Percentiles rank a stretch among this genome's conserved stretches.
phyloP scores from a whole-genome alignment of 1,284 basidiomycete genomes.

The Marasmius fiardii region DNA sequence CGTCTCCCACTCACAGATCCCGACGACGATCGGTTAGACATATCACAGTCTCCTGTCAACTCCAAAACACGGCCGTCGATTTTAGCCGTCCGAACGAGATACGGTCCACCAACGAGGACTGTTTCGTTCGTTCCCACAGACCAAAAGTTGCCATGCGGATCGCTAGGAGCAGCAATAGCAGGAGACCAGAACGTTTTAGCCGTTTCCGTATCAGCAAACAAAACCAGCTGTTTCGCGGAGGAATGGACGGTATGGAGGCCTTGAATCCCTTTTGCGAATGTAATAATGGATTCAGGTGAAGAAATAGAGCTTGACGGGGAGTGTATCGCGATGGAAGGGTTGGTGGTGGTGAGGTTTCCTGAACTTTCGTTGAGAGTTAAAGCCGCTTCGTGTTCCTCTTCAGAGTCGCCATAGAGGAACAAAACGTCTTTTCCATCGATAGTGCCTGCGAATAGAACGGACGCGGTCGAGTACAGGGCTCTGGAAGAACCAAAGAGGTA shows the following conservation, averaged over 20 bases:
- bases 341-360: slow-evolving; percentile 29
- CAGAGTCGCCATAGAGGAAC: slow-evolving; percentile 60
- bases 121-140: slow-evolving; percentile 46
- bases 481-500: slow-evolving; percentile 59
- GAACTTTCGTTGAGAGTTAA: slow-evolving; percentile 45
- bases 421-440: slow-evolving; percentile 68
- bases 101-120: slow-evolving; percentile 52
- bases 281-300: slow-evolving; percentile 28
- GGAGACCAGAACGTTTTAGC: slow-evolving; percentile 53
- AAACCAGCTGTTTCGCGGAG: slow-evolving; percentile 58
- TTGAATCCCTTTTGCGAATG: slow-evolving; percentile 50
- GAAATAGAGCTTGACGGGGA: too few species aligned
- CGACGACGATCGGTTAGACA: slow-evolving; percentile 16
- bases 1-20: slow-evolving; percentile 18
- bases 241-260: slow-evolving; percentile 65
- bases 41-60: slow-evolving; percentile 46
- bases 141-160: slow-evolving; percentile 44
- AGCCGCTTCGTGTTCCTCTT: slow-evolving; percentile 57
- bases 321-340: neutral
- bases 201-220: slow-evolving; percentile 62
- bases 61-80: slow-evolving; percentile 35
- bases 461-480: slow-evolving; percentile 63
- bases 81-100: slow-evolving; percentile 49
- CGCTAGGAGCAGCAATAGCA: slow-evolving; percentile 27
- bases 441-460: slow-evolving; percentile 60